Base-by-base conservation (phyloP, 2,329 filamentous ascomycete genomes). In the Fusarium solani-melongenae region DNA sequence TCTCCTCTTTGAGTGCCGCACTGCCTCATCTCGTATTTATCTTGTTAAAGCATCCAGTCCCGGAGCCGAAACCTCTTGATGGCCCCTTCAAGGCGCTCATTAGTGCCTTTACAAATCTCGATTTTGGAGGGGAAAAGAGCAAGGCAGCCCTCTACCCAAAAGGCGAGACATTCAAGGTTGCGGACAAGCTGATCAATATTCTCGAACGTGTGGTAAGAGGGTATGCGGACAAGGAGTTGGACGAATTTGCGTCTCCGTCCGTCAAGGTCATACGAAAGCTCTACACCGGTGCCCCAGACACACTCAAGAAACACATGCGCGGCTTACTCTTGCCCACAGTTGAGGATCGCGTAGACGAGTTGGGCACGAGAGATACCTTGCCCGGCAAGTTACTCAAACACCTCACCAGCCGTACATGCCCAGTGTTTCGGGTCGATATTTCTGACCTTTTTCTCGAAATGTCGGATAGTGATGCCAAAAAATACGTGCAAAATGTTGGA, bases 401-500 rank as follows among this genome's bases (percentile, higher is more conserved):
- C 44, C 94, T 93, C 3, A 94, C 92, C 6, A 94, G 93, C 15
- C 89, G 95, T 0, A 82, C 90, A 49, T 89, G 93, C 1, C 90
- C 94, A 0, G 91, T 92, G 41, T 85, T 98, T 4, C 90, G 94
- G 20, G 91, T 93, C 55, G 89, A 90, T 20, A 92, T 97, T 61
- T 93, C 93, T 0, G 88, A 92, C 33, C 86, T 99, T 27, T 89
- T 98, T 70, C 99, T 97, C 80, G 93, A 97, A 73, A 87, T 98
- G 31, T 98, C 95, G 0, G 92, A 92, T 72, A 93, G 92, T 76
- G 92, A 98, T 76, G 90, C 95, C 0, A 89, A 88, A 17, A 92
- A 88, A 33, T 96, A 98, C 78, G 93, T 98, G 1, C 88, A 93
- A 60, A 98, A 98, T 75, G 94, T 99, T 14, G 96, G 96, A 0